Base-by-base conservation (phyloP, 2,329 filamentous ascomycete genomes). In the Fusarium sp. region DNA sequence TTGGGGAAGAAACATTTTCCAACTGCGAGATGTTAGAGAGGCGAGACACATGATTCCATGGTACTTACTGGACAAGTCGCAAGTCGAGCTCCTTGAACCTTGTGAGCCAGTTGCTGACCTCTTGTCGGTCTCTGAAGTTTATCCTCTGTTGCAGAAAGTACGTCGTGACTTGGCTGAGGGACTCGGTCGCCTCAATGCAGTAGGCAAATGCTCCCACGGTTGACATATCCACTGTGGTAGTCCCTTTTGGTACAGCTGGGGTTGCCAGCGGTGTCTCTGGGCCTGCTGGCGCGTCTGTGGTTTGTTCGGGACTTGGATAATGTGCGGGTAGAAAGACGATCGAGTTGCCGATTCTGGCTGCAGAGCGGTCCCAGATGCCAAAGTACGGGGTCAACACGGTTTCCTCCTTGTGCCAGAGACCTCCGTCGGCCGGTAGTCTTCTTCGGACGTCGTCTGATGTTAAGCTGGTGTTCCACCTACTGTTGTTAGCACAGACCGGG, bases 11-110 rank as follows among this genome's bases (percentile, higher is more conserved):
- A 73, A 73, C 71, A 73, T 73, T 4, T 86, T 86, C 85, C 81
- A 85, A 72, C 80, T 81, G 8, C 0, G 2, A 6, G 4, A 22
- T 24, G 50, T 57, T 13, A 2, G 58, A 14, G 20, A 16, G 11
- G 6, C 0, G 3, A 45, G 6, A 45, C 0, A 16, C 3, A 6
- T 7, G 41, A 3, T 43, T 43, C 5, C 41, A 14, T 13, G 10
- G 18, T 5, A 71, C 80, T n/a, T 48, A 82, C 80, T 85, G 84
- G 1, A 87, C 84, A 0, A 87, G 78, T 0, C 85, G 82, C 0
- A 87, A 70, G 68, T 87, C 86, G 3, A 87, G 73, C 67, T 87
- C 85, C 41, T 87, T 87, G 77, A 87, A 88, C 9, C 85, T 76
- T 6, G 82, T 85, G 4, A 87, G 77, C 86, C 76, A 87, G 41